These are phyloP conservation scores for Ceriops decandra DNA, from an alignment of 345 rosid genomes.

Conservation along the genomic window DNA sequence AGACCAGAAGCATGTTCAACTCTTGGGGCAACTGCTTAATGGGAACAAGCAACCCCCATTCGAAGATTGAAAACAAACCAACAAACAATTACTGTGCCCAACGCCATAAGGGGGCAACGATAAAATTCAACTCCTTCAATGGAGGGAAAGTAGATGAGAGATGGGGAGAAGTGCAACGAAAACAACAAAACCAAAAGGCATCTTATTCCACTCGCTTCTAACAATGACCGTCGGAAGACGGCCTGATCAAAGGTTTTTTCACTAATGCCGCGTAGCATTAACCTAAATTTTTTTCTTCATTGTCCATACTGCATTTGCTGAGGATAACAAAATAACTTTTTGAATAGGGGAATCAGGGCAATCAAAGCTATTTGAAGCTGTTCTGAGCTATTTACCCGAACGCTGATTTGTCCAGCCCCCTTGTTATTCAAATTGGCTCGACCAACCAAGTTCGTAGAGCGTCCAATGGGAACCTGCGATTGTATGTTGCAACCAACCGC, in stretches of 20 bases:
- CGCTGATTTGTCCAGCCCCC: conserved; percentile 86
- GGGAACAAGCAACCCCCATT: conserved; percentile 20
- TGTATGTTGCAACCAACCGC: conserved; percentile 89
- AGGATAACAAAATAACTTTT: conserved; percentile 50
- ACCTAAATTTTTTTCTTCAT: conserved; percentile 40
- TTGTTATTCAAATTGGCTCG: conserved; percentile 84
- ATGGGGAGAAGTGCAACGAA: neutral
- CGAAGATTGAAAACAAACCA: conserved; percentile 4
- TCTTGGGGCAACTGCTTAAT: neutral
- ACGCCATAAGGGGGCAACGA: neutral
- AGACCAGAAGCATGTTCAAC: too few species aligned
- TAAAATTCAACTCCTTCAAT: neutral
- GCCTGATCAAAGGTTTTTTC: conserved; percentile 22
- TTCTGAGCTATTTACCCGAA: conserved; percentile 76
- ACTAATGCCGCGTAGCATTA: conserved; percentile 21
- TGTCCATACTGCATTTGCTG: conserved; percentile 66
- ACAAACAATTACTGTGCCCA: conserved; percentile 1
- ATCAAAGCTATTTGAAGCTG: conserved; percentile 80
- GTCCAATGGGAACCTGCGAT: conserved; percentile 81
- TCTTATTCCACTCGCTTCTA: conserved; percentile 27
- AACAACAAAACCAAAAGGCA: conserved; percentile 5
- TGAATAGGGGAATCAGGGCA: conserved; percentile 66
- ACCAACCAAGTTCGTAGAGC: conserved; percentile 67
- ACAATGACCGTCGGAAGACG: conserved; percentile 15
- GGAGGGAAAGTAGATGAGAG: neutral